Percentiles rank a stretch among this genome's conserved stretches.
Evolutionary conservation across 176 grass and related monocot genomes (phyloP).

Genomic region (Musa schizocarpa): DNA sequence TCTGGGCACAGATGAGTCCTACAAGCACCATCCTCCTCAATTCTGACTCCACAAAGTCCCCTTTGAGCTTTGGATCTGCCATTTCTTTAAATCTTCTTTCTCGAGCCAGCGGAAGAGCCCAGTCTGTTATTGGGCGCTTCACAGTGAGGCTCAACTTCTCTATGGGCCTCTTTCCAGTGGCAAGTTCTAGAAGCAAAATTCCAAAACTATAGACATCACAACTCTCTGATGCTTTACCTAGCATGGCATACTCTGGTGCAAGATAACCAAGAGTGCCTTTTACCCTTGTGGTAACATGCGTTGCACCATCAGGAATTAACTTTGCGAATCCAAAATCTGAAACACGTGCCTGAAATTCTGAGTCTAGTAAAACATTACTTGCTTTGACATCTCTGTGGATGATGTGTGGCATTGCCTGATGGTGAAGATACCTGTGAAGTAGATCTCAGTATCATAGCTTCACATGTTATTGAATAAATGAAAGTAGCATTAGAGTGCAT

Average conservation of each 20-base stretch:
- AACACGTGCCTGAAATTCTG: slow-evolving; percentile 49
- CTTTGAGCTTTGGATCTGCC: slow-evolving; percentile 53
- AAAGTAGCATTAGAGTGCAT: background rate
- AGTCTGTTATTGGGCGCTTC: slow-evolving; percentile 46
- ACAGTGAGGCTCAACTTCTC: slow-evolving; percentile 56
- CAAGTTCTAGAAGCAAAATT: slow-evolving; percentile 64
- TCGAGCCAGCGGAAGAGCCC: slow-evolving; percentile 49
- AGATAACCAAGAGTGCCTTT: slow-evolving; percentile 94
- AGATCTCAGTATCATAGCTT: slow-evolving; percentile 9
- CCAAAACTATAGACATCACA: slow-evolving; percentile 81
- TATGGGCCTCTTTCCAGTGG: slow-evolving; percentile 63
- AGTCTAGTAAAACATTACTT: slow-evolving; percentile 76
- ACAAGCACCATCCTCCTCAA: slow-evolving; percentile 63
- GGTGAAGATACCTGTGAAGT: slow-evolving; percentile 65
- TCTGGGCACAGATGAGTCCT: slow-evolving; percentile 57
- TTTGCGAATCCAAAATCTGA: slow-evolving; percentile 90
- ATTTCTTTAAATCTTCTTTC: slow-evolving; percentile 70
- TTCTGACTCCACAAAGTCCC: slow-evolving; percentile 40
- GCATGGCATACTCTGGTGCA: slow-evolving; percentile 88
- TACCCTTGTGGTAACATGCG: slow-evolving; percentile 87
- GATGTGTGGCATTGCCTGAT: slow-evolving; percentile 54
- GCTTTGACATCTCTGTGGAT: slow-evolving; percentile 86
- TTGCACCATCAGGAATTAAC: slow-evolving; percentile 76
- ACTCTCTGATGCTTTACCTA: slow-evolving; percentile 76
- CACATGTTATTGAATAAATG: background rate